Percentiles rank a stretch among this genome's conserved stretches.
phyloP scores from a whole-genome alignment of 169 alveolate species.

The Plasmodium knowlesi region DNA sequence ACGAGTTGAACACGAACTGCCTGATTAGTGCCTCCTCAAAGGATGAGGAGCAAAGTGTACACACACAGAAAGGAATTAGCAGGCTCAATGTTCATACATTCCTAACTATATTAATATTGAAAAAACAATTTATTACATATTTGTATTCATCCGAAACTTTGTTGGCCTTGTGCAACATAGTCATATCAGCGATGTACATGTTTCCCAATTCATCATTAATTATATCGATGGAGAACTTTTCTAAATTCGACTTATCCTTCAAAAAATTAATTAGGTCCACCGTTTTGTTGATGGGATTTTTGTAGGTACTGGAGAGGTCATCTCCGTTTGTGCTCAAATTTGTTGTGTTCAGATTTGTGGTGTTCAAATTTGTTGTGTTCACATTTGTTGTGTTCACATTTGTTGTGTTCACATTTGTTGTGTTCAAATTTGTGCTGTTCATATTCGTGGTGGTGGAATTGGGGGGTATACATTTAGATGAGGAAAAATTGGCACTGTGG shows the following conservation, averaged over 20 bases:
- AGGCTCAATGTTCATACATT: conserved; percentile 20
- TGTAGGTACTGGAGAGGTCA: not conserved
- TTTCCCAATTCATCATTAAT: conserved; percentile 58
- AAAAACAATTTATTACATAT: conserved; percentile 71
- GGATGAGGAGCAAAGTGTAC: not conserved
- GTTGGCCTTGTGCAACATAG: conserved; percentile 65
- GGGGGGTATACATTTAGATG: not conserved
- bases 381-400: no score
- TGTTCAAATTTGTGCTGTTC: no score
- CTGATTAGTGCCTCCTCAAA: not conserved
- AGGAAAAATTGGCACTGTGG: not conserved
- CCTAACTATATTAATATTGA: conserved; percentile 58
- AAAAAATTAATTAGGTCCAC: conserved; percentile 28
- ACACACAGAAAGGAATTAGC: not conserved
- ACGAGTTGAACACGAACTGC: not conserved
- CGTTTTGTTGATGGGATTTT: conserved; percentile 12
- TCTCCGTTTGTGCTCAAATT: not conserved
- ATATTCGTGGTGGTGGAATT: not conserved
- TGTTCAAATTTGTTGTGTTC: not conserved
- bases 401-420: no score
- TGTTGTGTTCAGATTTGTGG: conserved; percentile 3
- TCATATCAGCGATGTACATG: conserved; percentile 43
- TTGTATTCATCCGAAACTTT: conserved; percentile 56
- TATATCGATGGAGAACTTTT: conserved; percentile 41
- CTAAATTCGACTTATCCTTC: conserved; percentile 33